Base-by-base conservation (phyloP, 2,329 filamentous ascomycete species). In the Trichoderma harzianum region DNA sequence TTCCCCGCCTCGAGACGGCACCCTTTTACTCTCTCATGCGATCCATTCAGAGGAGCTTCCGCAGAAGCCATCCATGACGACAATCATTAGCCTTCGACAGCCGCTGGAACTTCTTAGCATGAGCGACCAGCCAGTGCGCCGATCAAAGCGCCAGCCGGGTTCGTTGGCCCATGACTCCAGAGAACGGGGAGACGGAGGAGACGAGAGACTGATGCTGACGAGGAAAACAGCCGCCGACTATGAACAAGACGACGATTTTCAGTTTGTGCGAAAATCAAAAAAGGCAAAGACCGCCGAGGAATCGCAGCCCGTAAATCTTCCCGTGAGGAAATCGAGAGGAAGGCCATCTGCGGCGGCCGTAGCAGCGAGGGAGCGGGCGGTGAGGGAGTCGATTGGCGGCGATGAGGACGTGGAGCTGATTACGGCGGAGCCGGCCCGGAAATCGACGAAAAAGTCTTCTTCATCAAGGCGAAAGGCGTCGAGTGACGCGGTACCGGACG, bases 241-340 rank as follows among this genome's bases (percentile, higher is more conserved):
- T 76, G 92, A 95, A 80, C 88, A 92, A 77, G 90, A 93, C 83
- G 92, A 92, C 76, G 93, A 93, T 74, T 95, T 95, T 76, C 85
- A 89, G 72, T 95, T 94, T 79, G 89, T 90, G 74, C 88, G 92
- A 75, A 90, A 87, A 73, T 85, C 90, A 12, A 92, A 92, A 78
- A 83, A 88, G 77, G 85, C 86, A 73, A 93, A 91, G 82, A 86
- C 87, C 60, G 85, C 87, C 57, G 85, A 86, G 71, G 85, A 86
- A 71, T 79, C 83, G 18, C 82, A 83, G 63, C 82, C 78, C 66
- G 80, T 80, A 57, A 57, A 58, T 11, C 82, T 83, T 60, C 82
- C 78, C 67, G 80, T 80, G 43, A 87, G 86, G 78, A 85, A 84
- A 76, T 78, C 72, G 72, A 78, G 80, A 70, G 77, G 78, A 65